Conservation (phyloP, 441 rosid genomes). For the Adansonia madagascariensis region DNA sequence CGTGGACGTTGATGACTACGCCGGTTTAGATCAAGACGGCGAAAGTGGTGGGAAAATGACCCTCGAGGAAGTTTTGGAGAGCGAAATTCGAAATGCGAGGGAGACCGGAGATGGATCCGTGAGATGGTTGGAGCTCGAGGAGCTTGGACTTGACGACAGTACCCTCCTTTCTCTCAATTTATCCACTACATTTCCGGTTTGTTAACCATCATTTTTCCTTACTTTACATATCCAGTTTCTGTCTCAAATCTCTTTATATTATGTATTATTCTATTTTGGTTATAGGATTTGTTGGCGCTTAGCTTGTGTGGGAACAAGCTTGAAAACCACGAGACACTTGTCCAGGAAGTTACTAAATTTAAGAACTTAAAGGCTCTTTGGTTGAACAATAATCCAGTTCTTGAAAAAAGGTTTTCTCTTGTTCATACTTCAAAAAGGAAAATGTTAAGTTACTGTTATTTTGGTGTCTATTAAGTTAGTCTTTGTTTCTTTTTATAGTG, state of each 20-base stretch:
- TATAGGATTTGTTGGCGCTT: conserved; percentile 78
- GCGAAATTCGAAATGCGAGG: conserved; percentile 53
- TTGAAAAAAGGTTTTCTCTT: conserved; percentile 52
- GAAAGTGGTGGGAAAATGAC: conserved; percentile 40
- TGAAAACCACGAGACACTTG: conserved; percentile 48
- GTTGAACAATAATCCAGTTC: conserved; percentile 80
- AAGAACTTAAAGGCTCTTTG: conserved; percentile 77
- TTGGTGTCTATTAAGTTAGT: conserved; percentile 19
- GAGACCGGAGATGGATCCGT: conserved; percentile 53
- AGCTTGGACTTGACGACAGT: conserved; percentile 63
- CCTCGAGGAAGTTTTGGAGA: conserved; percentile 51
- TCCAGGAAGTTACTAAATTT: conserved; percentile 67
- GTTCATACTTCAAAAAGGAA: conserved; percentile 20
- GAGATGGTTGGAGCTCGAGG: conserved; percentile 90
- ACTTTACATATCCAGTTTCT: neutral
- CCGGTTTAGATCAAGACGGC: conserved; percentile 40
- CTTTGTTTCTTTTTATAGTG: conserved; percentile 47
- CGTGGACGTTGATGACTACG: conserved; percentile 53
- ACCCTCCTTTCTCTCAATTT: conserved; percentile 60
- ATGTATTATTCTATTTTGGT: conserved; percentile 15
- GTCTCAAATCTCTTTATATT: neutral
- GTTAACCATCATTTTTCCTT: conserved; percentile 20
- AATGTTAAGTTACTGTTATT: conserved; percentile 12
- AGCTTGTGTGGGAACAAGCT: conserved; percentile 82
- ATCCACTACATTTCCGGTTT: conserved; percentile 64